Evolutionary conservation across 345 rosid species (phyloP), one percentile per base, ranked within the genome.

Genomic region (Kandelia obovata): DNA sequence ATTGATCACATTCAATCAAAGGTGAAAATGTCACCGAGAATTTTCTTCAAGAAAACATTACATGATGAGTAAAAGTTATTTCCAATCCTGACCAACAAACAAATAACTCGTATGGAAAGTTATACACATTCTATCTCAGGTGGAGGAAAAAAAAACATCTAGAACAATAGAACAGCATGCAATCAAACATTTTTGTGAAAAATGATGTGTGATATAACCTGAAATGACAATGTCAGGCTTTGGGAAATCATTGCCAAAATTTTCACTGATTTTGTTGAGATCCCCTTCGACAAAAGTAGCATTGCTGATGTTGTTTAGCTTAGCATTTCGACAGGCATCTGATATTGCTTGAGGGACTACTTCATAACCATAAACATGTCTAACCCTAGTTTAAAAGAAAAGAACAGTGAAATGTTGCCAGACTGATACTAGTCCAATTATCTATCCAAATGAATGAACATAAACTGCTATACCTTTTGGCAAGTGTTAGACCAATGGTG

Each of bases 261-360:
- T 86, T 67, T 82, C 95, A 74, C 77, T 85, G n/a, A 94, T 87
- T 77, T 94, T 94, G 77, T 94, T 94, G 46, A 94, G 95, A 83
- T 91, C 97, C 58, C 98, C 97, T 86, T 88, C 92, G 62, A 94
- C 64, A 70, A 91, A 91, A 39, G 96, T 86, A 58, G 98, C 92
- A 72, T 91, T 91, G 64, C 69, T 75, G 74, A 89, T 91, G 27
- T 85, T 88, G 71, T 94, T 94, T 68, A 94, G 73, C 81, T 83
- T 79, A 7, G 96, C 97, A 84, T 91, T 94, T 76, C 77, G 75
- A 51, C 53, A 39, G 68, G 97, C 93, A 79, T 94, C 97, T 32
- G 89, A 75, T 68, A 91, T 75, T 53, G 97, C 98, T 75, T 91
- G 98, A 74, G 95, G 86, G 58, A 91, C 97, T 58, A 94, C 92